Conservation (phyloP, 768 basidiomycete genomes). For the Epithele typhae region DNA sequence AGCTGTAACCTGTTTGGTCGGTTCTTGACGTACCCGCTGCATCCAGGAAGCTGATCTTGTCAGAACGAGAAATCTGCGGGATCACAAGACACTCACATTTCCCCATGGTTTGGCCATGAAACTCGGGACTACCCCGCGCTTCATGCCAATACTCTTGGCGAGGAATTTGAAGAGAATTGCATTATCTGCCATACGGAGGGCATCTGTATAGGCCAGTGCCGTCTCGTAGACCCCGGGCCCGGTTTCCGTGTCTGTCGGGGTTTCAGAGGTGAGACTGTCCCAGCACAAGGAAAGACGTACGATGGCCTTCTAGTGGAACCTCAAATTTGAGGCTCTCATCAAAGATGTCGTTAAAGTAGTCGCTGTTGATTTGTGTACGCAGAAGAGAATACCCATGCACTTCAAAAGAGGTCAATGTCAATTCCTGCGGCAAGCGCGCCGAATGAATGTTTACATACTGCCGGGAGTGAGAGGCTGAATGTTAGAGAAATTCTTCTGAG, state of each 20-base stretch:
- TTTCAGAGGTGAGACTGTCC: neutral
- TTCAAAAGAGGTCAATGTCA: slow-evolving; percentile 24
- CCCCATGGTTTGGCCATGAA: slow-evolving; percentile 99
- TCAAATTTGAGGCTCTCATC: slow-evolving; percentile 70
- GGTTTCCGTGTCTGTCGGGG: slow-evolving; percentile 78
- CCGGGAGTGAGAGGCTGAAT: slow-evolving; percentile 86
- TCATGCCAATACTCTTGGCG: slow-evolving; percentile 90
- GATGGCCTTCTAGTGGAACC: slow-evolving; percentile 83
- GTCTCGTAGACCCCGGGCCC: slow-evolving; percentile 88
- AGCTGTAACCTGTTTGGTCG: neutral
- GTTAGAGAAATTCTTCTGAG: slow-evolving; percentile 72
- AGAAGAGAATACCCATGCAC: slow-evolving; percentile 98
- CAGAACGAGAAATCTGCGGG: neutral
- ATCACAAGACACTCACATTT: slow-evolving; percentile 49
- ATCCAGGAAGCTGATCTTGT: slow-evolving; percentile 77
- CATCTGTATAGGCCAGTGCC: slow-evolving; percentile 79
- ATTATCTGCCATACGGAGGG: slow-evolving; percentile 83
- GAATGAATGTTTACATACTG: slow-evolving; percentile 49
- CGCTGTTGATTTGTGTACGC: slow-evolving; percentile 83
- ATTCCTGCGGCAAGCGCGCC: too few species aligned
- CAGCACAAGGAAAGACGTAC: slow-evolving; percentile 34
- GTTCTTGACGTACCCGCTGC: slow-evolving; percentile 66
- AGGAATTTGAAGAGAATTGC: slow-evolving; percentile 90
- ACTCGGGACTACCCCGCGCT: slow-evolving; percentile 83
- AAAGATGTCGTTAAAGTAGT: slow-evolving; percentile 87